Conservation (phyloP, 2,329 filamentous ascomycete species). For the Fusarium concolor region DNA sequence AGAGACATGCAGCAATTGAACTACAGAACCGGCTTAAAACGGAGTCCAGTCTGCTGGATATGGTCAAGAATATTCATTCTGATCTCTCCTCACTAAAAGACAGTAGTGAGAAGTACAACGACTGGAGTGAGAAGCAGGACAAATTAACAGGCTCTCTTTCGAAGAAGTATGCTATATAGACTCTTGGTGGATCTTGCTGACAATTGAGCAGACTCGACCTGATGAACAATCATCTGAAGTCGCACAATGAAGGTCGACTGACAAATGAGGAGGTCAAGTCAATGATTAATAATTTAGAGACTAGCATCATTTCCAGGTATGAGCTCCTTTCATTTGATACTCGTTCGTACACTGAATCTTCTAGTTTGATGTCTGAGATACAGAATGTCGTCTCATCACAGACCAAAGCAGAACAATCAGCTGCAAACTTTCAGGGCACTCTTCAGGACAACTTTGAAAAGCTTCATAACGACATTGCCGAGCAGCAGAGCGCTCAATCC, state of each 20-base stretch:
- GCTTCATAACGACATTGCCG: conserved; percentile 5
- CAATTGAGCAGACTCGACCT: conserved; percentile 24
- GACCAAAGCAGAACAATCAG: conserved; percentile 13
- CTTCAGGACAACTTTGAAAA: conserved; percentile 11
- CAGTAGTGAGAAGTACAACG: conserved; percentile 1
- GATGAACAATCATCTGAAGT: conserved; percentile 20
- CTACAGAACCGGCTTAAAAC: conserved; percentile 29
- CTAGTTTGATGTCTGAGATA: conserved; percentile 33
- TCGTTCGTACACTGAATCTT: not conserved
- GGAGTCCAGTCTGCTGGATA: conserved; percentile 20
- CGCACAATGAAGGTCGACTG: not conserved
- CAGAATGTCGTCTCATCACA: conserved; percentile 25
- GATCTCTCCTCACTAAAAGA: conserved; percentile 39
- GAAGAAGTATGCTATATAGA: conserved; percentile 30
- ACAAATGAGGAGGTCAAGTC: conserved; percentile 2
- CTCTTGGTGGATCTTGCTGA: conserved; percentile 5
- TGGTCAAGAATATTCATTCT: conserved; percentile 26
- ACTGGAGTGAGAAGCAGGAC: conserved; percentile 6
- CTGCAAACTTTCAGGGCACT: conserved; percentile 5
- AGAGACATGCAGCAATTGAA: conserved; percentile 6
- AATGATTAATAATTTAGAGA: conserved; percentile 25
- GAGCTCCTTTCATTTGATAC: not conserved
- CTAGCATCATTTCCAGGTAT: conserved; percentile 37
- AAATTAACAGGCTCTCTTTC: conserved; percentile 19
- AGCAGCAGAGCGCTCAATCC: conserved; percentile 5